phyloP scores from a whole-genome alignment of 331 rosid genomes.

The Acacia pycnantha region DNA sequence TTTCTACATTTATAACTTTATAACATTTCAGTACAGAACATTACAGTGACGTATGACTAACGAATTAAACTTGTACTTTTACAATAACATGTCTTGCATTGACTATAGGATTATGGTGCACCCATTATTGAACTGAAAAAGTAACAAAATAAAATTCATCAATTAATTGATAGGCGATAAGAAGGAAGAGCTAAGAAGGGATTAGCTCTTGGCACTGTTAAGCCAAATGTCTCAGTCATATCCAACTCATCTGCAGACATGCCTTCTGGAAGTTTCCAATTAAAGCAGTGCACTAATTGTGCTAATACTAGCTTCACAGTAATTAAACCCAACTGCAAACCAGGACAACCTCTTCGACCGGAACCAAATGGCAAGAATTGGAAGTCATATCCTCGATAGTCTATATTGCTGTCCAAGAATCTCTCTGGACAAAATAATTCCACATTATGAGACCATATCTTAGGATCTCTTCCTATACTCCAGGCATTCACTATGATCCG shows the following conservation, averaged over 20 bases:
- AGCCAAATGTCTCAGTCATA: conserved; percentile 39
- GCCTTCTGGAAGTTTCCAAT: conserved; percentile 43
- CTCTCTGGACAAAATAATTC: conserved; percentile 47
- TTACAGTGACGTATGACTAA: too few relatives aligned
- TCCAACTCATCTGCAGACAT: conserved; percentile 23
- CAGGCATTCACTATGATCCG: conserved; percentile 27
- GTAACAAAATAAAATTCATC: not conserved
- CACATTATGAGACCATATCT: conserved; percentile 43
- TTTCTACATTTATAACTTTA: too few relatives aligned
- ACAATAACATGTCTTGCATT: not conserved
- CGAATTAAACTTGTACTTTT: not conserved
- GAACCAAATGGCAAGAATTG: conserved; percentile 43
- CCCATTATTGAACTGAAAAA: not conserved
- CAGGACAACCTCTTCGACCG: conserved; percentile 38
- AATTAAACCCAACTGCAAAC: conserved; percentile 31
- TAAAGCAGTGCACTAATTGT: conserved; percentile 49
- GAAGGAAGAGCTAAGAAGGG: conserved; percentile 30
- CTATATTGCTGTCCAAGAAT: conserved; percentile 6
- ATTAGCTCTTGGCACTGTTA: conserved; percentile 18
- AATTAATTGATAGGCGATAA: not conserved
- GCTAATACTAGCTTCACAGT: conserved; percentile 25
- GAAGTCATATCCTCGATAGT: conserved; percentile 39
- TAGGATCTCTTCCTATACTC: conserved; percentile 45
- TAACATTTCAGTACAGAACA: too few relatives aligned
- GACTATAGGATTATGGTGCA: not conserved